Conservation (phyloP, 352 stramenopile genomes). For the Phytopythium kandeliae region DNA sequence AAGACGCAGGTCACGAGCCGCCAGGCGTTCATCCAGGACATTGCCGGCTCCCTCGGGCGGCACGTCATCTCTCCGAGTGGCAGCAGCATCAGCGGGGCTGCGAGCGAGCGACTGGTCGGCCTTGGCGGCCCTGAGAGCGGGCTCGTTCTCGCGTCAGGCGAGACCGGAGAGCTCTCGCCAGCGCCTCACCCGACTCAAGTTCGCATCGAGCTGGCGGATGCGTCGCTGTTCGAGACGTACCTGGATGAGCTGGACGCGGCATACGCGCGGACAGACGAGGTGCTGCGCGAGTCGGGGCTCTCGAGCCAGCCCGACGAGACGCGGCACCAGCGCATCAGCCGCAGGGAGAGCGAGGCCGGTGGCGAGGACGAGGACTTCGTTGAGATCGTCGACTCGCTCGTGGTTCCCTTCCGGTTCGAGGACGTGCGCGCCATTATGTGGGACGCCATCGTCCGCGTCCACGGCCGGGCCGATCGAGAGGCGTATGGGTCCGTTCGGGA, state of each 20-base stretch:
- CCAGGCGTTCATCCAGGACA: conserved; percentile 5
- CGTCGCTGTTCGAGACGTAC: conserved; percentile 22
- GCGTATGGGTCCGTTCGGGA: conserved; percentile 8
- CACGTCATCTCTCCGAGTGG: background rate
- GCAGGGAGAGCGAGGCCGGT: background rate
- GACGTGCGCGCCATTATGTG: conserved; percentile 2
- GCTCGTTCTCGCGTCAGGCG: background rate
- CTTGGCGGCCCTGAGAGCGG: background rate
- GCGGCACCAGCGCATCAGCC: conserved; percentile 1
- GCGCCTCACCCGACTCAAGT: background rate
- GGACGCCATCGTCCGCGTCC: conserved; percentile 3
- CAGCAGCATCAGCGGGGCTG: background rate
- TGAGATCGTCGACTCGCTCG: conserved; percentile 7
- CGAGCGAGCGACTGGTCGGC: background rate
- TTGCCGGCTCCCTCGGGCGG: background rate
- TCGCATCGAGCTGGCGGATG: conserved; percentile 8
- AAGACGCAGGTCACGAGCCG: conserved; percentile 4
- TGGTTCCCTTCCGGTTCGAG: conserved; percentile 4
- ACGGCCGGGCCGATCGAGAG: background rate
- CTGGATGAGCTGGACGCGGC: conserved; percentile 20
- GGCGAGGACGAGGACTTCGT: background rate
- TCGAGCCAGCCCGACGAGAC: background rate
- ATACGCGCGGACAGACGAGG: conserved; percentile 18
- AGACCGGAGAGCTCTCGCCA: background rate
- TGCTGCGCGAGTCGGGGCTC: conserved; percentile 5